These are phyloP conservation scores for Salix brachista DNA, from an alignment of 345 rosid species.

Conservation along the genomic window DNA sequence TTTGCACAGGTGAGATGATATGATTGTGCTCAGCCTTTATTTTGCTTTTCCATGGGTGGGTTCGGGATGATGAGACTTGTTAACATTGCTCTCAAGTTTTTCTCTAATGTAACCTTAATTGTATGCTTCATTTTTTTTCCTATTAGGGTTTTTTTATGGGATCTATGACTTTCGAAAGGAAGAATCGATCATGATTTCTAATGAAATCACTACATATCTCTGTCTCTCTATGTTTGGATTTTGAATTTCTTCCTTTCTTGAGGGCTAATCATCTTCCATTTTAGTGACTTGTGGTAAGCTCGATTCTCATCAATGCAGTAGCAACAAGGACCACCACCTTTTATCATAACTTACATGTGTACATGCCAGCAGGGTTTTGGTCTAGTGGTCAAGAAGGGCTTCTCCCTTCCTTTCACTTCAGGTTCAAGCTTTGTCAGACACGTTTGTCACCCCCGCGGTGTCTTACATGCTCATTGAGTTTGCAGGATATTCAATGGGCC, in stretches of 20 bases:
- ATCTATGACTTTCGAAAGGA: background rate
- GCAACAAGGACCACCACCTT: conserved; percentile 48
- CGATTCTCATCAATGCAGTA: background rate
- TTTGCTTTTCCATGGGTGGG: background rate
- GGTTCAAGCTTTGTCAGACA: no score
- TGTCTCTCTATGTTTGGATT: background rate
- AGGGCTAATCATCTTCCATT: background rate
- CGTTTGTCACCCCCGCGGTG: no score
- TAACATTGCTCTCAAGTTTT: conserved; percentile 11
- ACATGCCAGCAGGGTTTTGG: no score
- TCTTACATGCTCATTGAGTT: no score
- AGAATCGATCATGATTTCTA: conserved; percentile 8
- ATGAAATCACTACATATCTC: background rate
- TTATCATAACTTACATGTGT: conserved; percentile 30
- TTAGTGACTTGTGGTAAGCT: background rate
- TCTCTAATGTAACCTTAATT: background rate
- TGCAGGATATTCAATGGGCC: no score
- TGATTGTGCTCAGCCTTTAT: conserved; percentile 14
- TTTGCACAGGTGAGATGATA: conserved; percentile 14
- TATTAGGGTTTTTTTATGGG: background rate
- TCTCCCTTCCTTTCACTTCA: no score
- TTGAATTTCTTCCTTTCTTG: background rate
- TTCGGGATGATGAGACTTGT: conserved; percentile 5
- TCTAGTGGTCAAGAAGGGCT: no score
- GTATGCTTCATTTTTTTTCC: background rate